Conservation (phyloP, 176 grass and related monocot genomes). For the Elaeis guineensis region DNA sequence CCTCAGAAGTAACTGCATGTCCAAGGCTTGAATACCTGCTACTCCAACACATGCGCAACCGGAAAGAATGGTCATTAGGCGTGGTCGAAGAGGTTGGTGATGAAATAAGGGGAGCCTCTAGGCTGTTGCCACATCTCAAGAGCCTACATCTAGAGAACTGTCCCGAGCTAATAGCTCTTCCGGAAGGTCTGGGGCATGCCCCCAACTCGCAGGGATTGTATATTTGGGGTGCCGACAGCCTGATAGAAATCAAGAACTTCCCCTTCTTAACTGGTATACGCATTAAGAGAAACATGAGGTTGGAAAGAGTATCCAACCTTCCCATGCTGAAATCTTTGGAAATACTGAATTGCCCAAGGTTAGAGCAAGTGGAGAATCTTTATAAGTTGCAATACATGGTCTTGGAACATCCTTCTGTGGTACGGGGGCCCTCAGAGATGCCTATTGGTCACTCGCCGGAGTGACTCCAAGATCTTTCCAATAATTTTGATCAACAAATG, state of each 20-base stretch:
- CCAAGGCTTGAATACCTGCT: slow-evolving; percentile 12
- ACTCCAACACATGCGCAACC: slow-evolving; percentile 11
- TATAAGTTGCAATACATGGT: not conserved
- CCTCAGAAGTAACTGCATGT: not conserved
- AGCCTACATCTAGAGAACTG: not conserved
- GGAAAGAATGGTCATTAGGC: slow-evolving; percentile 28
- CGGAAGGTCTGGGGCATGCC: slow-evolving; percentile 8
- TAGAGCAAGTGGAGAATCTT: slow-evolving; percentile 13
- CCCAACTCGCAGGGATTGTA: not conserved
- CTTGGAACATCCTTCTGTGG: not conserved
- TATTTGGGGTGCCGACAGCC: not conserved
- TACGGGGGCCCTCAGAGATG: too few species aligned
- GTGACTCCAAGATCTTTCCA: too few species aligned
- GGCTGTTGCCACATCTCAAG: slow-evolving; percentile 5
- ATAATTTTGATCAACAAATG: not conserved
- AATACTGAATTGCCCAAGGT: not conserved
- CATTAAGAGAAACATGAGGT: not conserved
- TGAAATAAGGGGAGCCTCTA: not conserved
- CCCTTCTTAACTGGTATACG: not conserved
- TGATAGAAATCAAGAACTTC: slow-evolving; percentile 26
- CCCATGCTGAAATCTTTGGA: slow-evolving; percentile 1
- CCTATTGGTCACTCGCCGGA: too few species aligned
- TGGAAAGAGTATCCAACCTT: slow-evolving; percentile 23
- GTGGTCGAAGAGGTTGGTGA: not conserved
- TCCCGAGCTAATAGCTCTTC: slow-evolving; percentile 21